Evolutionary conservation across 495 filamentous ascomycete species (phyloP).

Genomic region (Physcia stellaris): DNA sequence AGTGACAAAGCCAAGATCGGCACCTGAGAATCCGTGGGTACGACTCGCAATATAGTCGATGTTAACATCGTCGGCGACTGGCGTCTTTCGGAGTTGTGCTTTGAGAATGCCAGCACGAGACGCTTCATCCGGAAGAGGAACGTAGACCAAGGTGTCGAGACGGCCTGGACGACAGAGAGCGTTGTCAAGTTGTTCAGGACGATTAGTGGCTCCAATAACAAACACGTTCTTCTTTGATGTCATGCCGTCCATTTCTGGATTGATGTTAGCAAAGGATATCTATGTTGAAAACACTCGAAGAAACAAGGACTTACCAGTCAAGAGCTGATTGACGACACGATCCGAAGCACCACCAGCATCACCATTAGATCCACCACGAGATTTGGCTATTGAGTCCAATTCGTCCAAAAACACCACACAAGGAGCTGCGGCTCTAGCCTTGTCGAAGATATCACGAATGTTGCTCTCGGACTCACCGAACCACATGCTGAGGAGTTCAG

Average conservation of each 20-base stretch:
- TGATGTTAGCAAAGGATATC: constrained; percentile 29
- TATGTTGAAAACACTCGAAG: not conserved
- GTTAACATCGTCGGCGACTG: constrained; percentile 77
- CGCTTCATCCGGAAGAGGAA: constrained; percentile 82
- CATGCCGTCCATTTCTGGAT: constrained; percentile 93
- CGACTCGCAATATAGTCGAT: constrained; percentile 85
- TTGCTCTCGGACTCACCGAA: constrained; percentile 99
- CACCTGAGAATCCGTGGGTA: constrained; percentile 98
- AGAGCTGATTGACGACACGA: constrained; percentile 98
- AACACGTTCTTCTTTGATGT: constrained; percentile 99
- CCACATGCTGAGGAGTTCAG: constrained; percentile 98
- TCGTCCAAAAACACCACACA: constrained; percentile 99
- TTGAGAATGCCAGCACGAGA: constrained; percentile 80
- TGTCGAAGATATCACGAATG: constrained; percentile 99
- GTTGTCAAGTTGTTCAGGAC: constrained; percentile 95
- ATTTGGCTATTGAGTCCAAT: constrained; percentile 98
- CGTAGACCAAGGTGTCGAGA: constrained; percentile 97
- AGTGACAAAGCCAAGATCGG: constrained; percentile 97
- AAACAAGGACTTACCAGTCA: constrained; percentile 63
- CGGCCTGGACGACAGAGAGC: constrained; percentile 95
- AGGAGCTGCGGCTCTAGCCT: constrained; percentile 93
- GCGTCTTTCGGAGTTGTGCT: constrained; percentile 97
- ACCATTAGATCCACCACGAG: constrained; percentile 90
- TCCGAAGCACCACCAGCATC: constrained; percentile 97
- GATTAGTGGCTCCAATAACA: constrained; percentile 97